phyloP scores from a whole-genome alignment of 345 rosid species.

The Populus pruinosa region DNA sequence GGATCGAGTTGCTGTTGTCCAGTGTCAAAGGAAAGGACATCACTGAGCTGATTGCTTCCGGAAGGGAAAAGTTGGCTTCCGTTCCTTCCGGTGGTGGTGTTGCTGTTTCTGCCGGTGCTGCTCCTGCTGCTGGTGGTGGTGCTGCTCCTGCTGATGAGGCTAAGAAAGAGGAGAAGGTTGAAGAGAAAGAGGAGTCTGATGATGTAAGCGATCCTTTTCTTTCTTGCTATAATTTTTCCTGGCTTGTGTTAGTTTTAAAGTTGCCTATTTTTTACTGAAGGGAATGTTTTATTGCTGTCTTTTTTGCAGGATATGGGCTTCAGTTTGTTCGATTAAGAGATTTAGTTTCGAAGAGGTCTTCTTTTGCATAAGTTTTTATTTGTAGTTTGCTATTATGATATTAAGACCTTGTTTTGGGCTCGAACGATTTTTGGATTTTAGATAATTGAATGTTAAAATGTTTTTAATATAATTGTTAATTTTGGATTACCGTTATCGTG shows the following conservation, averaged over 20 bases:
- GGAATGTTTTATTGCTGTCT: neutral
- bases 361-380: conserved; percentile 13
- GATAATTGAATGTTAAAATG: conserved; percentile 5
- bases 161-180: conserved; percentile 70
- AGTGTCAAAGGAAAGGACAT: conserved; percentile 61
- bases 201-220: conserved; percentile 34
- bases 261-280: neutral
- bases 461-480: neutral
- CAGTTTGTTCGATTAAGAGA: conserved; percentile 66
- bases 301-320: conserved; percentile 74
- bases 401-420: conserved; percentile 9
- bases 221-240: neutral
- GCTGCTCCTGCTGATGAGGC: conserved; percentile 54
- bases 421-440: conserved; percentile 20
- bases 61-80: conserved; percentile 73
- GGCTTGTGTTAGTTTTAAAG: neutral
- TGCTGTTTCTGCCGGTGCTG: conserved; percentile 42
- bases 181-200: conserved; percentile 79
- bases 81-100: conserved; percentile 71
- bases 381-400: conserved; percentile 24
- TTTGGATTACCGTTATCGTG: neutral
- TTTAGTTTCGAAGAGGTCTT: neutral
- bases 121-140: conserved; percentile 37
- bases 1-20: conserved; percentile 50
- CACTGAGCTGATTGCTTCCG: conserved; percentile 62